Conservation (phyloP, 1,284 basidiomycete genomes). For the Trichosporon ovoides region DNA sequence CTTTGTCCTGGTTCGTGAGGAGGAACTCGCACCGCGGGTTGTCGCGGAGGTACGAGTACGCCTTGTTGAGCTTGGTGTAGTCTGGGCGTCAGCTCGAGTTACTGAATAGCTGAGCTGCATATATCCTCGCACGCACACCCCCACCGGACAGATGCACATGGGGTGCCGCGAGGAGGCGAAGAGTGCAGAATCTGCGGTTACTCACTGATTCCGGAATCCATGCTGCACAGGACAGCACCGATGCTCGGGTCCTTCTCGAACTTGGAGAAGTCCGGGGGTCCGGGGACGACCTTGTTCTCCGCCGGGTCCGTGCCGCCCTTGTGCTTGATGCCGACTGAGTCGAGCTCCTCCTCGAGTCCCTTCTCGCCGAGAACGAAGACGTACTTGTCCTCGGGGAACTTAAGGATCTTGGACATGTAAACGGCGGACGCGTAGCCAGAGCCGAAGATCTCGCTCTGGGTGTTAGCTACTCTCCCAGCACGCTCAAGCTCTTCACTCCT, state of each 20-base stretch:
- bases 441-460: slow-evolving; percentile 87
- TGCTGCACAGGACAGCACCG: slow-evolving; percentile 84
- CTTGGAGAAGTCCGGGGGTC: slow-evolving; percentile 56
- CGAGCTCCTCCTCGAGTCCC: slow-evolving; percentile 88
- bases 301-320: slow-evolving; percentile 69
- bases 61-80: slow-evolving; percentile 91
- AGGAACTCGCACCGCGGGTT: slow-evolving; percentile 80
- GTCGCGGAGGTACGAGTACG: slow-evolving; percentile 78
- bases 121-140: too few species aligned
- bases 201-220: slow-evolving; percentile 53
- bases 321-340: slow-evolving; percentile 70
- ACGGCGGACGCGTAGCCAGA: slow-evolving; percentile 91
- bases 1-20: slow-evolving; percentile 88
- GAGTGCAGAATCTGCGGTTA: slow-evolving; percentile 4
- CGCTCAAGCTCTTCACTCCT: too few species aligned
- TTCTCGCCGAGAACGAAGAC: slow-evolving; percentile 93
- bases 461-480: slow-evolving; percentile 1
- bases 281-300: neutral
- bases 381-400: slow-evolving; percentile 83
- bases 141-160: too few species aligned
- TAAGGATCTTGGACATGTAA: slow-evolving; percentile 82
- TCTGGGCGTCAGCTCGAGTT: slow-evolving; percentile 53
- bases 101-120: too few species aligned
- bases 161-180: too few species aligned
- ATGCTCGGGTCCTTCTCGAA: slow-evolving; percentile 69